Evolutionary conservation across 176 grass and related monocot species (phyloP).

Genomic region (Tillandsia leiboldiana): DNA sequence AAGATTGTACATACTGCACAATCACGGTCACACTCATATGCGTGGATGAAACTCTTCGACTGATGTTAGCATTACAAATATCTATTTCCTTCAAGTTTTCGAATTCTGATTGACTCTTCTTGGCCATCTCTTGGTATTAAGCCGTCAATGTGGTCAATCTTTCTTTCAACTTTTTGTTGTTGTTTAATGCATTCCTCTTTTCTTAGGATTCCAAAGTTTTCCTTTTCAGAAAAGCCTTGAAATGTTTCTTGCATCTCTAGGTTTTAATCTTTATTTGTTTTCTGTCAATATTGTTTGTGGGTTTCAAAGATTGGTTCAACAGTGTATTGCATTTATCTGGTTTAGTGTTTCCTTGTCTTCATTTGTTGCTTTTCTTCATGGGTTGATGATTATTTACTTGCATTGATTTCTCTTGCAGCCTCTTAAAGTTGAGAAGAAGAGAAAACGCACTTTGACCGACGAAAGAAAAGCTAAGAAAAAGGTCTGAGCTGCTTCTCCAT

Average conservation of each 20-base stretch:
- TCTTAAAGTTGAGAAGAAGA: conserved; percentile 38
- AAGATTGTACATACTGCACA: conserved; percentile 5
- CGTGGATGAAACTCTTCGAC: background rate
- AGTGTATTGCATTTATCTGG: background rate
- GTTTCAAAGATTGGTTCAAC: background rate
- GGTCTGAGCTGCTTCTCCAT: conserved; percentile 22
- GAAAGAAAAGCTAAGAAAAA: conserved; percentile 76
- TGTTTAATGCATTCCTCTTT: too few species aligned
- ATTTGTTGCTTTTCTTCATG: background rate
- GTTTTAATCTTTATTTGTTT: background rate
- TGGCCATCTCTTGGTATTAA: background rate
- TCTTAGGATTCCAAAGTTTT: too few species aligned
- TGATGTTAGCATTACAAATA: too few species aligned
- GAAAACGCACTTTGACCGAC: conserved; percentile 44
- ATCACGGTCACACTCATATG: background rate
- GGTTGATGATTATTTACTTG: background rate
- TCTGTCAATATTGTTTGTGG: background rate
- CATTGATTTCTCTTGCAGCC: conserved; percentile 32
- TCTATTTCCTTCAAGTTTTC: too few species aligned
- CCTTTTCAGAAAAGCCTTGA: too few species aligned
- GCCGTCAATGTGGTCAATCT: background rate
- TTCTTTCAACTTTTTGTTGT: background rate
- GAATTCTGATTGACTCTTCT: too few species aligned
- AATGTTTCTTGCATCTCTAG: background rate
- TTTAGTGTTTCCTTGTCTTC: background rate